Evolutionary conservation across 2,329 filamentous ascomycete species (phyloP), one percentile per base, ranked within the genome.

Genomic region (Aspergillus texensis): DNA sequence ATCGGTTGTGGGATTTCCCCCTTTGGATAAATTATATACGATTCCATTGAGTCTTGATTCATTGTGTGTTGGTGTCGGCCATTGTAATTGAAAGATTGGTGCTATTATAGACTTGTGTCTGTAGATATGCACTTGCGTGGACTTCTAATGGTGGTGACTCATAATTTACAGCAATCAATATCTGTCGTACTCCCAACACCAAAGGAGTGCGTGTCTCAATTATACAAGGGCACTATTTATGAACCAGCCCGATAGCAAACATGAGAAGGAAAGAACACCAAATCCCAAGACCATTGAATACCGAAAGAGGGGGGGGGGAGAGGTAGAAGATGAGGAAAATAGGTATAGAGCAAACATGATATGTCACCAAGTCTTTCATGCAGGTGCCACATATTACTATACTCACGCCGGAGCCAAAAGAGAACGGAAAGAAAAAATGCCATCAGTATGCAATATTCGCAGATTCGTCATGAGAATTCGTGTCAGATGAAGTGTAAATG

Each of bases 401-500:
- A 43, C 8, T 56, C 46, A 41, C 58, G 58, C 58, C 52, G n/a
- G 39, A 36, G 30, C 60, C 43, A 41, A 45, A 60, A 58, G 30
- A 21, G 26, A 54, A 53, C 39, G 19, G 39, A 41, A 41, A 41
- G 55, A 58, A 58, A 32, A 28, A 10, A 41, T 34, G 21, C 19
- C 21, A 9, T 19, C 21, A 39, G n/a, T 26, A 39, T 55, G 52
- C 52, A 36, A 55, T 55, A 16, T n/a, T 8, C 24, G n/a, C 28
- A 58, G 55, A n/a, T 39, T 58, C 54, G 26, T 61, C 24, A 61
- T 61, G 58, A 43, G 48, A 30, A 57, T 34, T 63, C 53, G 45
- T 61, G 21, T 61, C 24, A 53, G 32, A 28, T 62, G 50, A 50
- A 61, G 50, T 30, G 52, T 43, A 65, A 63, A 57, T 57, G 46